Conservation (phyloP, 2,329 filamentous ascomycete species). For the Colletotrichum sp. region DNA sequence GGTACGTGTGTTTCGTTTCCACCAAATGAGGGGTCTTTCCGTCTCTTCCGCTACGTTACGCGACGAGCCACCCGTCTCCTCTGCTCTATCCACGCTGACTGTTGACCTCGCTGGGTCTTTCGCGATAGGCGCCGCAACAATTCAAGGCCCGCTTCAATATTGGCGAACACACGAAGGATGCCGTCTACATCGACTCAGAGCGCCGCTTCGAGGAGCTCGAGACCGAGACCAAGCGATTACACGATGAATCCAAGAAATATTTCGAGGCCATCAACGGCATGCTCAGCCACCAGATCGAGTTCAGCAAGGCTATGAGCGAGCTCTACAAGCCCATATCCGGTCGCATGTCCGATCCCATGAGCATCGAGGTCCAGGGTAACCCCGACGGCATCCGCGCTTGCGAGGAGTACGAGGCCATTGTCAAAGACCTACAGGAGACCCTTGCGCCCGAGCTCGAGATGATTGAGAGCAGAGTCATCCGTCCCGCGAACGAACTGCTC, state of each 20-base stretch:
- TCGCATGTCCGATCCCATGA: constrained; percentile 90
- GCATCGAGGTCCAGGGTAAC: constrained; percentile 81
- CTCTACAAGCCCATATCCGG: constrained; percentile 99
- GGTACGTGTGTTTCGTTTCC: constrained; percentile 53
- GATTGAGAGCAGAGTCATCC: constrained; percentile 91
- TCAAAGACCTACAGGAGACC: constrained; percentile 87
- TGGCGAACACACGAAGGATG: constrained; percentile 93
- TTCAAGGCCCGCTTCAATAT: constrained; percentile 94
- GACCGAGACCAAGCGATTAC: constrained; percentile 92
- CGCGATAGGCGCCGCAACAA: constrained; percentile 78
- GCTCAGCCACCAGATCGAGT: constrained; percentile 96
- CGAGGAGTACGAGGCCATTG: constrained; percentile 93
- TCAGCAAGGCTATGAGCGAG: constrained; percentile 93
- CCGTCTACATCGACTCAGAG: constrained; percentile 93
- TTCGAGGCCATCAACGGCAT: constrained; percentile 98
- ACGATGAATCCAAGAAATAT: constrained; percentile 97
- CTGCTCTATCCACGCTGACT: not conserved
- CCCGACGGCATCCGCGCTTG: constrained; percentile 92
- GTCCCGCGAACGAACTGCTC: constrained; percentile 89
- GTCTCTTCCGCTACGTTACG: not conserved
- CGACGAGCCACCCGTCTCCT: constrained; percentile 2
- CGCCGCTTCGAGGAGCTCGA: constrained; percentile 93
- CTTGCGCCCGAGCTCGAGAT: constrained; percentile 93
- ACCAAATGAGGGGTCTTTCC: constrained; percentile 19
- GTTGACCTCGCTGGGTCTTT: not conserved